A percentile compares a stretch with the other conserved stretches of the same genome.
Evolutionary conservation across 108 stramenopile genomes (phyloP).

Genomic region (Fistulifera solaris): DNA sequence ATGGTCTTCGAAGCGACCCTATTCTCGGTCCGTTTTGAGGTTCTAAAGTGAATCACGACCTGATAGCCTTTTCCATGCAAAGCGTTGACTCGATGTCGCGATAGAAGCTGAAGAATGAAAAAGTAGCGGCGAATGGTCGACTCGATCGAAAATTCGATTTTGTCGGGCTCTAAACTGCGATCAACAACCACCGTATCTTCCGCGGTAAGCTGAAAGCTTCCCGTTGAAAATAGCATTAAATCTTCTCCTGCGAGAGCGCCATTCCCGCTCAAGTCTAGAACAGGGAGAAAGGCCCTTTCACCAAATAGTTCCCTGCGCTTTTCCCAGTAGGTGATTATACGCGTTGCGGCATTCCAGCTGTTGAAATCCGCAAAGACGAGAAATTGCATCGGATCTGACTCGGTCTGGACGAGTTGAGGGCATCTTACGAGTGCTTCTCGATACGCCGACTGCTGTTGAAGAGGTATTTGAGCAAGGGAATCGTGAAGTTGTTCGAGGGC

Average conservation of each 20-base stretch:
- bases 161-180: no score
- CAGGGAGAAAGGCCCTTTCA: slow-evolving; percentile 8
- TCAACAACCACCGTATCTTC: no score
- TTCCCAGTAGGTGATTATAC: slow-evolving; percentile 12
- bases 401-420: slow-evolving; percentile 3
- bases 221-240: background rate
- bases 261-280: background rate
- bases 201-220: background rate
- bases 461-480: slow-evolving; percentile 1
- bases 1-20: no score
- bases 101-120: no score
- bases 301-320: slow-evolving; percentile 11
- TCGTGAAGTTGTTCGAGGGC: slow-evolving; percentile 5
- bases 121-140: no score
- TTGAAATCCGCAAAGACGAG: slow-evolving; percentile 7
- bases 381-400: slow-evolving; percentile 11
- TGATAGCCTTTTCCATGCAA: no score
- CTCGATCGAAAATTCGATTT: no score
- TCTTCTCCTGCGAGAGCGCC: slow-evolving; percentile 8
- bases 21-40: no score
- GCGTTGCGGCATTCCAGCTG: slow-evolving; percentile 6
- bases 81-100: no score
- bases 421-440: background rate
- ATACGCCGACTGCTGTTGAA: slow-evolving; percentile 3
- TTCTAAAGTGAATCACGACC: no score